Conservation (phyloP, 768 basidiomycete genomes). For the Termitomyces sp. region DNA sequence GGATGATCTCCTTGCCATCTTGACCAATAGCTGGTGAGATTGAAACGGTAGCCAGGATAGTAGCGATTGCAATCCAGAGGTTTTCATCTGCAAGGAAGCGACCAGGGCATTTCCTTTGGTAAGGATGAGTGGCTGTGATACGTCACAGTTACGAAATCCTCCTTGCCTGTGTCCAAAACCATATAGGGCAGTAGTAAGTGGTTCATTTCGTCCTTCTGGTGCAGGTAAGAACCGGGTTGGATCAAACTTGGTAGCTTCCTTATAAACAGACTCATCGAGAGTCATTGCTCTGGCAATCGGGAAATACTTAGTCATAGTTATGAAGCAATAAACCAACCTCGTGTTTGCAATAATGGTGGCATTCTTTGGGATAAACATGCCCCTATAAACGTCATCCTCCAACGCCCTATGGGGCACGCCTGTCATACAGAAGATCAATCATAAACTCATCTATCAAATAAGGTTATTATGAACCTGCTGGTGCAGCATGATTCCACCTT, state of each 20-base stretch:
- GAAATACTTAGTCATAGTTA: background rate
- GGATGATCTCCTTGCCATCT: slow-evolving; percentile 28
- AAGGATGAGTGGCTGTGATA: background rate
- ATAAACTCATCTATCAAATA: background rate
- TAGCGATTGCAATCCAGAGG: slow-evolving; percentile 20
- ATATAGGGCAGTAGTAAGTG: slow-evolving; percentile 7
- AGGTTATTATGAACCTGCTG: slow-evolving; percentile 12
- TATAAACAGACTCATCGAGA: slow-evolving; percentile 30
- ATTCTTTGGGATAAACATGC: slow-evolving; percentile 8
- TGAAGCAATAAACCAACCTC: slow-evolving; percentile 21
- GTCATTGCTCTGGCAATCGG: slow-evolving; percentile 27
- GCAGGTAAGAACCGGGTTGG: slow-evolving; percentile 34
- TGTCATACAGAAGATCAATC: background rate
- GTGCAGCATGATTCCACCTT: slow-evolving; percentile 17
- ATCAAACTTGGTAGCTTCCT: slow-evolving; percentile 30
- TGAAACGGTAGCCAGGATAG: slow-evolving; percentile 21
- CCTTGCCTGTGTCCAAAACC: slow-evolving; percentile 20
- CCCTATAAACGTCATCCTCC: background rate
- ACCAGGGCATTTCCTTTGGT: slow-evolving; percentile 31
- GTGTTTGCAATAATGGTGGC: slow-evolving; percentile 32
- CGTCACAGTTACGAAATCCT: background rate
- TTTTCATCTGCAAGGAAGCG: slow-evolving; percentile 34
- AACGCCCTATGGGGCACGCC: background rate
- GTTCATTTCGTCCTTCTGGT: slow-evolving; percentile 8
- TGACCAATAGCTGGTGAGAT: slow-evolving; percentile 27